These are phyloP conservation scores for Brassica rapa DNA, from an alignment of 345 rosid genomes.

Conservation along the genomic window DNA sequence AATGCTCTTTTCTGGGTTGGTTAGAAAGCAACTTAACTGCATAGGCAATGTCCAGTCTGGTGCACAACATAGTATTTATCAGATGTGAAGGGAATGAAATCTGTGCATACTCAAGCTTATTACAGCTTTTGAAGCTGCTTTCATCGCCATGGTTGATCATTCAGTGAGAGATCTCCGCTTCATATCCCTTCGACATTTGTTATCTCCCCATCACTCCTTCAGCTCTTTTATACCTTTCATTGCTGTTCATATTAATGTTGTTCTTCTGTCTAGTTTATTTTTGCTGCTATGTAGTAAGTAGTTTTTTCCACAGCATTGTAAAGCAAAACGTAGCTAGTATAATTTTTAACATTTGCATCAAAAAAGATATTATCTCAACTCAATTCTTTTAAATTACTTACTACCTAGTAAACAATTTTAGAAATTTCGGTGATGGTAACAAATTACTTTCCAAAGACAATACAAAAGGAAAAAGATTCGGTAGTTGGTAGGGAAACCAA, in stretches of 20 bases:
- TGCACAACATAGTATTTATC: not conserved
- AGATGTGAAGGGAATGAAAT: not conserved
- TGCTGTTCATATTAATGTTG: not conserved
- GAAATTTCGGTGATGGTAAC: not conserved
- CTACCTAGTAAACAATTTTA: not conserved
- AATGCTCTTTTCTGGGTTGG: no score
- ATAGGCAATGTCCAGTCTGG: no score
- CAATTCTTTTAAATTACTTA: not conserved
- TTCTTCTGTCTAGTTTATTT: no score
- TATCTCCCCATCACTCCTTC: not conserved
- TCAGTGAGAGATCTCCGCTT: not conserved
- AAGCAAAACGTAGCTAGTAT: not conserved
- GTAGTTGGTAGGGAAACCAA: not conserved
- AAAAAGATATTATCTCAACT: not conserved
- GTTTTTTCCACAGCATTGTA: not conserved
- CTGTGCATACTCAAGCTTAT: not conserved
- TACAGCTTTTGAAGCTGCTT: not conserved
- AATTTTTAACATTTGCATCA: not conserved
- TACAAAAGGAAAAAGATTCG: not conserved
- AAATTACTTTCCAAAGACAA: not conserved
- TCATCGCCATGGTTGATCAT: not conserved
- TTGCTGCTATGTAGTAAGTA: not conserved
- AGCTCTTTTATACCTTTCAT: no score
- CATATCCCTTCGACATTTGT: no score
- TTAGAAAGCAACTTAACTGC: no score